Evolutionary conservation across 1,139 yeast species (phyloP), one percentile per base, ranked within the genome.

Genomic region (Yamadazyma jaroonii): DNA sequence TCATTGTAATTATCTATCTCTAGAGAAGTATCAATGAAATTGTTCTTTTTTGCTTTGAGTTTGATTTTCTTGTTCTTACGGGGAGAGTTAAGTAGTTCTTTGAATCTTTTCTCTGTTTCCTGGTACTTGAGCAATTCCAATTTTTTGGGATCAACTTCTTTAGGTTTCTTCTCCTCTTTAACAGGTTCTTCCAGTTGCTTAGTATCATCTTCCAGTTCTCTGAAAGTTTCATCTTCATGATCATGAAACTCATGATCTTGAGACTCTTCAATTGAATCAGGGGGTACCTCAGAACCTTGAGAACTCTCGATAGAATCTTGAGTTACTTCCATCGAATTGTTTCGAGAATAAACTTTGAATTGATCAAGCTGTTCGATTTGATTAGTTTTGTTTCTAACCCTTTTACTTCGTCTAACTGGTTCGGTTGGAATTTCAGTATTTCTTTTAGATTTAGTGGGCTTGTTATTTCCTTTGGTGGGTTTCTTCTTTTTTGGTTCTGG

Each of bases 1-100:
- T 64, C 73, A 7, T 57, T 67, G 39, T 67, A 67, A 29, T 66
- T 68, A 11, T 68, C 71, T 8, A 62, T 44, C 29, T 64, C 60
- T 31, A 60, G 52, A 0, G 70, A 63, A 5, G 49, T 36, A 36
- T 63, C 67, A 42, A 48, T 49, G 15, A 52, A 45, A 12, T 21
- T 17, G 4, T 54, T 43, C 3, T 51, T 50, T 1, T 59, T 49
- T 0, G 61, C 46, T 11, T 41, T 46, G 4, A 42, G 39, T 31
- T 36, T 41, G 21, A 56, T 42, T 38, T 49, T 54, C 35, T 43
- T 50, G 13, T 38, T 33, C 37, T 44, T 52, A 15, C 31, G 40
- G 7, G 54, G 56, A 5, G 49, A 44, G 13, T 13, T 29, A 4
- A 29, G 6, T 8, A 15, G 11, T 11, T 23, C 20, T n/a, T 22